Evolutionary conservation across 352 stramenopile genomes (phyloP), one percentile per base, ranked within the genome.

Genomic region (Phytophthora nicotianae): DNA sequence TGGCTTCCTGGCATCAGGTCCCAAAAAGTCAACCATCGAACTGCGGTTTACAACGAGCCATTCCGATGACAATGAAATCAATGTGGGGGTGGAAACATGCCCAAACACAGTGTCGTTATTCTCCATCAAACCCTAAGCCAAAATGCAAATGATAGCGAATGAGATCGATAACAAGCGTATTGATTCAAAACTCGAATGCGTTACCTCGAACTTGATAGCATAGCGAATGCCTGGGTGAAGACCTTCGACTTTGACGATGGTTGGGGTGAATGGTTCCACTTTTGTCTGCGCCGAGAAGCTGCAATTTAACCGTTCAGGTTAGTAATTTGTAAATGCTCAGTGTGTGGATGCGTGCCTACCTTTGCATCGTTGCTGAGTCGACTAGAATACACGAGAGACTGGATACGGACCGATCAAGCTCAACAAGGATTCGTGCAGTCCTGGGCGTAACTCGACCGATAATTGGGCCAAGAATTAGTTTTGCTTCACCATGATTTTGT

Each of bases 31-130:
- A 2, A 38, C 16, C 16, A 78, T 33, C 10, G 70, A 66, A 58
- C 87, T 88, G 16, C 71, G 58, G 46, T 76, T 80, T 14, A 84
- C 72, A 1, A 88, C 70, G 32, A 90, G 19, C 78, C 76, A 90
- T 46, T 90, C 80, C 2, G 71, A 71, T 2, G 71, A 52, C 8
- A 91, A 50, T 9, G 73, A 61, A 0, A 71, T 27, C 37, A 57
- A 53, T 2, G 77, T 9, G 10, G 80, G 79, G 1, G 79, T 89
- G 13, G 76, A 57, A 5, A 91, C 27, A 40, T 81, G 65, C n/a
- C 69, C 68, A 0, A 54, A 19, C 9, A 63, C 48, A 32, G 33
- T 32, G 5, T 53, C 69, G 26, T 68, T 55, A 19, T 26, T 60
- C 16, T 54, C 42, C 32, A 81, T 62, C n/a, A 88, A 52, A 14